Evolutionary conservation across 331 rosid genomes (phyloP).

Genomic region (Quercus phellos): DNA sequence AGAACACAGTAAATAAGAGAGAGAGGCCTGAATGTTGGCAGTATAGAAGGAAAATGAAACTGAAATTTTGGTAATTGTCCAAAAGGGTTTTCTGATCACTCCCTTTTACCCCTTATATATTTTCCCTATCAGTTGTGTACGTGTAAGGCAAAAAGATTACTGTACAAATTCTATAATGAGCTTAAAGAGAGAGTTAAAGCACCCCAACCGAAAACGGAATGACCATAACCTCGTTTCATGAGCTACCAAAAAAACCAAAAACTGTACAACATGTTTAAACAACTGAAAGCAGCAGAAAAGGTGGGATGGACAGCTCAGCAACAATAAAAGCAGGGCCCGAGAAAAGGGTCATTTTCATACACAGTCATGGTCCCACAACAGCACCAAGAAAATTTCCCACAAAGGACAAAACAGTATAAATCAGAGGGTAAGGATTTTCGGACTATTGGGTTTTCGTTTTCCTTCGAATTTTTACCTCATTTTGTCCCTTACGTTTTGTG

Average conservation of each 20-base stretch:
- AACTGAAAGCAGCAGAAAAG: not conserved
- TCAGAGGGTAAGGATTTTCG: not conserved
- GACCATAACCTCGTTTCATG: constrained; percentile 29
- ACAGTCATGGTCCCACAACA: not conserved
- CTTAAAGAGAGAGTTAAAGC: not conserved
- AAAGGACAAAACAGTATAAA: not conserved
- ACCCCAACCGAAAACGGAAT: constrained; percentile 15
- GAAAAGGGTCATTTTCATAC: too few species aligned
- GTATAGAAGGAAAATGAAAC: constrained; percentile 24
- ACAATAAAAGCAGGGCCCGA: not conserved
- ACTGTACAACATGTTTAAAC: not conserved
- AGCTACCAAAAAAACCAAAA: constrained; percentile 25
- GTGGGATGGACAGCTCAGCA: not conserved
- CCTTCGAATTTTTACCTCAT: not conserved
- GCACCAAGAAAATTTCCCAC: not conserved
- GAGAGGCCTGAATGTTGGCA: constrained; percentile 28
- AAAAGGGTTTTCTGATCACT: constrained; percentile 8
- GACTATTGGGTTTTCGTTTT: not conserved
- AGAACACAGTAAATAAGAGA: constrained; percentile 1
- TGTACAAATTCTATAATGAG: constrained; percentile 6
- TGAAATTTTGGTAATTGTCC: constrained; percentile 35
- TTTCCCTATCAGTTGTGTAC: constrained; percentile 20
- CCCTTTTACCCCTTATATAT: not conserved
- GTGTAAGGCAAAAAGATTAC: constrained; percentile 14
- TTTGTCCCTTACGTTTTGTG: not conserved